These are phyloP conservation scores for Fusarium nisikadoi DNA, from an alignment of 2,329 filamentous ascomycete species.

Conservation along the genomic window DNA sequence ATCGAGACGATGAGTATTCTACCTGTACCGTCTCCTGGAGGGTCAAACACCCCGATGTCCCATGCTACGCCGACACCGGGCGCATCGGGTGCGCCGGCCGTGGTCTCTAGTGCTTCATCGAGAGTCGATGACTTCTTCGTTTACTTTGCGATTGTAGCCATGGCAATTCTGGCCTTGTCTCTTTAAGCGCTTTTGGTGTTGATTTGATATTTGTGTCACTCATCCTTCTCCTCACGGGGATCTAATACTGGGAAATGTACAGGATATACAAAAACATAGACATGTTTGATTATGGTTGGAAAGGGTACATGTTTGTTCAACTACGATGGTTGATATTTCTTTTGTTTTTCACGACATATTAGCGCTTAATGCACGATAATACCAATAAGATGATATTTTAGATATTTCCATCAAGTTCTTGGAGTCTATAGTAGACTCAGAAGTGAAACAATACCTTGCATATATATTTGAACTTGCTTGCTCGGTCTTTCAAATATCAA, in stretches of 20 bases:
- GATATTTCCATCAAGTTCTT: background rate
- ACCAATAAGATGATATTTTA: background rate
- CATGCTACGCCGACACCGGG: slow-evolving; percentile 28
- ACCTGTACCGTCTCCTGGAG: slow-evolving; percentile 3
- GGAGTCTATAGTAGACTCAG: background rate
- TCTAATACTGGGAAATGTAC: slow-evolving; percentile 2
- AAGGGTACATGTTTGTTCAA: slow-evolving; percentile 17
- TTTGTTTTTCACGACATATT: slow-evolving; percentile 26
- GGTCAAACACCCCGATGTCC: background rate
- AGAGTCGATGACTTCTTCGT: slow-evolving; percentile 23
- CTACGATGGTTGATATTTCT: background rate
- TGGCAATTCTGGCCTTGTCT: slow-evolving; percentile 20
- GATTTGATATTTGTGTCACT: background rate
- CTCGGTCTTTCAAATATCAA: slow-evolving; percentile 45
- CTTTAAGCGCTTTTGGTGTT: slow-evolving; percentile 4
- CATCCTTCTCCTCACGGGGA: background rate
- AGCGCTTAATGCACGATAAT: slow-evolving; percentile 20
- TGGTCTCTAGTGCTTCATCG: slow-evolving; percentile 11
- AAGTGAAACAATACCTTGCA: background rate
- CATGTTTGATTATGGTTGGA: background rate
- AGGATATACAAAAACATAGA: slow-evolving; percentile 4
- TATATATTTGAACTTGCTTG: background rate
- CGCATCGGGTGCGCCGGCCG: slow-evolving; percentile 1
- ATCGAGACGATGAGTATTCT: slow-evolving; percentile 14
- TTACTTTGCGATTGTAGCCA: slow-evolving; percentile 16